These are phyloP conservation scores for Diplodia mutila DNA, from an alignment of 2,329 filamentous ascomycete species.

Conservation along the genomic window DNA sequence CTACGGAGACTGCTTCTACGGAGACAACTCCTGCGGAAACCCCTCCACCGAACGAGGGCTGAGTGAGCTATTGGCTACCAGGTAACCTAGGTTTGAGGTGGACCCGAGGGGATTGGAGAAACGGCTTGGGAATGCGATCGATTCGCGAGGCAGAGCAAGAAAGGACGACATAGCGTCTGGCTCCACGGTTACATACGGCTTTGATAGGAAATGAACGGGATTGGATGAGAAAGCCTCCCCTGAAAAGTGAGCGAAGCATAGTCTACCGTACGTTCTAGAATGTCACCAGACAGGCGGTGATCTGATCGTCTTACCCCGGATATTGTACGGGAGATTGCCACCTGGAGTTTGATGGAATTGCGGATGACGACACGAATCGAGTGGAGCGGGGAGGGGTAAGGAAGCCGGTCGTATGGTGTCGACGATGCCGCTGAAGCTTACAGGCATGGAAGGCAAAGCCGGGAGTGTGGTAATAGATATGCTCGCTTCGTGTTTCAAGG, in stretches of 20 bases:
- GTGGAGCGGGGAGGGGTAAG: conserved; percentile 1
- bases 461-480: not conserved
- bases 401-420: not conserved
- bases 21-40: not conserved
- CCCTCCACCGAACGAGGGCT: not conserved
- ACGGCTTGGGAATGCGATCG: not conserved
- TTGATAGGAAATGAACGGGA: not conserved
- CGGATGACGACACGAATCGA: conserved; percentile 13
- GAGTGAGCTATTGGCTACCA: not conserved
- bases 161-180: not conserved
- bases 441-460: not conserved
- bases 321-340: conserved; percentile 16
- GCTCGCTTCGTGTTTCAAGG: not conserved
- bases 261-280: not conserved
- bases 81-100: not conserved
- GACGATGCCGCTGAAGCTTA: not conserved
- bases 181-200: conserved; percentile 9
- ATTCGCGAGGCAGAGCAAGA: not conserved
- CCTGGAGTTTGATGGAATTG: not conserved
- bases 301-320: conserved; percentile 19
- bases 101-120: not conserved
- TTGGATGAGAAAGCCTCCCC: not conserved
- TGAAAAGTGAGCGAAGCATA: not conserved
- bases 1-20: not conserved
- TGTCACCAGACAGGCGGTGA: conserved; percentile 9